Evolutionary conservation across 1,284 basidiomycete species (phyloP), one percentile per base, ranked within the genome.

Genomic region (Sporisorium reilianum): DNA sequence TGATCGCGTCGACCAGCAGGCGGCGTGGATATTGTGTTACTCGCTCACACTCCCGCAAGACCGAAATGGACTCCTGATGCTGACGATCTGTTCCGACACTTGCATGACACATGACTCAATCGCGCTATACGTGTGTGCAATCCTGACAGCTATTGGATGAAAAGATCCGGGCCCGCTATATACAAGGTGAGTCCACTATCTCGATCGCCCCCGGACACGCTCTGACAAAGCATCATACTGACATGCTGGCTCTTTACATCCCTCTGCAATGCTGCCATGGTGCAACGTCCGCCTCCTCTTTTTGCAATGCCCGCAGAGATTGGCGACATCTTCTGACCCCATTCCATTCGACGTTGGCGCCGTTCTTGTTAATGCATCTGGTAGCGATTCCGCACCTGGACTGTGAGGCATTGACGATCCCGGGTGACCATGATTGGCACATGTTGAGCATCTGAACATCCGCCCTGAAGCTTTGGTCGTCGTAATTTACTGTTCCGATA

Each of bases 161-260:
- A 18, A 67, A 65, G 55, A 77, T 79, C 41, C 75, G 77, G 2
- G 62, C 73, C 25, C 71, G 75, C 32, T 79, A 79, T 36, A 67
- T 75, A 32, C 75, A 68, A 69, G 77, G 77, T 78, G 34, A 44
- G 74, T 70, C 28, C 18, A 45, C 25, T 9, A 22, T 5, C 5
- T 5, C 2, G 42, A 16, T 22, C 25, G 23, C n/a, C 25, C 9
- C 18, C 32, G 30, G 22, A 36, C 16, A 10, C 25, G 18, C 20
- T 16, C 16, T 14, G 12, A 28, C 14, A 20, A 41, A 40, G 18
- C 8, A 28, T 2, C 9, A 40, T 18, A 9, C 50, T 52, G 50
- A 52, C 32, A 4, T 9, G 14, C 4, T 28, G 1, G 14, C 49
- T n/a, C 6, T 22, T 36, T 23, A n/a, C 6, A 28, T 32, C 5